Evolutionary conservation across 805 yeast species (phyloP).

Genomic region (Hanseniaspora pseudoguilliermondii): DNA sequence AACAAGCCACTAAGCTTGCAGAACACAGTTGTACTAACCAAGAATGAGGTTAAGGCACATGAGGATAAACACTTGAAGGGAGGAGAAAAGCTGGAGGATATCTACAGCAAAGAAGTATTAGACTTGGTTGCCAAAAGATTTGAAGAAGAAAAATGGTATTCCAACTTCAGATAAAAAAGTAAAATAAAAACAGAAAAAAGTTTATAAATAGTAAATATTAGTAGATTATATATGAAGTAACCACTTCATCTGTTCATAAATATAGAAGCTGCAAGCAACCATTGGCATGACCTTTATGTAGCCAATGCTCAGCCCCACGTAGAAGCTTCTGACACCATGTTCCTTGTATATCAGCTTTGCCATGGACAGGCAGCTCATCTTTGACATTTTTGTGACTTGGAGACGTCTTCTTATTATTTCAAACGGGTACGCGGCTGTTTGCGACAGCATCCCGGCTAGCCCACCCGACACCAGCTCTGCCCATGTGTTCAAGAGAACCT

Average conservation of each 20-base stretch:
- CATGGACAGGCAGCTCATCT: conserved; percentile 36
- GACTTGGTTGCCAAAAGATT: conserved; percentile 50
- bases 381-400: conserved; percentile 70
- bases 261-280: conserved; percentile 93
- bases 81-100: conserved; percentile 46
- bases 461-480: conserved; percentile 94
- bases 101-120: conserved; percentile 50
- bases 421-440: conserved; percentile 92
- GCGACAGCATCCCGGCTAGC: conserved; percentile 86
- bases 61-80: conserved; percentile 64
- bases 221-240: conserved; percentile 45
- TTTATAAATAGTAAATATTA: not conserved
- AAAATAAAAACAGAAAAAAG: not conserved
- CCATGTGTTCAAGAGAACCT: conserved; percentile 64
- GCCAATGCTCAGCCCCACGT: conserved; percentile 90
- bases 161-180: conserved; percentile 36
- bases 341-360: conserved; percentile 52
- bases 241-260: conserved; percentile 75
- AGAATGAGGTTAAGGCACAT: conserved; percentile 71
- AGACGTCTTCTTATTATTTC: conserved; percentile 88
- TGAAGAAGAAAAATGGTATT: conserved; percentile 62
- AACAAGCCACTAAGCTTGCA: conserved; percentile 48
- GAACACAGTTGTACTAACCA: conserved; percentile 77
- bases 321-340: conserved; percentile 75
- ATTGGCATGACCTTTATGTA: conserved; percentile 90